Evolutionary conservation across 2,329 filamentous ascomycete species (phyloP), one percentile per base, ranked within the genome.

Genomic region (Phyllosticta ampelicida): DNA sequence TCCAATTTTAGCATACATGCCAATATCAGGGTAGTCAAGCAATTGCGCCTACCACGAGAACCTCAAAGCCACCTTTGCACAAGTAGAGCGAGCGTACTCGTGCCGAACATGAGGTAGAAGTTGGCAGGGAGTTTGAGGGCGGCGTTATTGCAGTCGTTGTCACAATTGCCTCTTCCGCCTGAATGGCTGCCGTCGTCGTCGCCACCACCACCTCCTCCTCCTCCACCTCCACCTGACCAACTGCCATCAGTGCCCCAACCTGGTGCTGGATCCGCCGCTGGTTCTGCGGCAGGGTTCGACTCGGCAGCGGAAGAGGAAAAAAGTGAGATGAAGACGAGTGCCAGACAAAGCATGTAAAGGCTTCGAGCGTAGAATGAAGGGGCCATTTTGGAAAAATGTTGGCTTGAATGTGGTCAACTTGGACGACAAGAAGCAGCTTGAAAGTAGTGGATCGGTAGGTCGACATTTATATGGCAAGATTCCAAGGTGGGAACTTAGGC

Each of bases 401-500:
- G 36, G 1, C 36, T 44, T 10, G 36, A 44, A n/a, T 44, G 6
- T 3, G n/a, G n/a, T 44, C 36, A n/a, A n/a, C 6, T 16, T 8
- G 13, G 36, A 44, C n/a, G 13, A 5, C 1, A 16, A n/a, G n/a
- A n/a, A n/a, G 4, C 8, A 6, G n/a, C 16, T n/a, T 44, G 36
- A 5, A 16, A 44, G n/a, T 44, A 44, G 36, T n/a, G 3, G 5
- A n/a, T 44, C 36, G n/a, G n/a, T n/a, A n/a, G 36, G 36, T n/a
- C 36, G 5, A 16, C 6, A 6, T 44, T n/a, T 44, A 44, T n/a
- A 44, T 18, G 21, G 48, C 16, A 36, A 58, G 36, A 26, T 55
- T 44, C 51, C 61, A 16, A 55, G 53, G 26, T 56, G 60, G 13
- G 36, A 53, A 49, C 51, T 53, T 56, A 23, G 55, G 58, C 53